These are phyloP conservation scores for Kluyveromyces lactis DNA, from an alignment of 805 yeast genomes.

Conservation along the genomic window DNA sequence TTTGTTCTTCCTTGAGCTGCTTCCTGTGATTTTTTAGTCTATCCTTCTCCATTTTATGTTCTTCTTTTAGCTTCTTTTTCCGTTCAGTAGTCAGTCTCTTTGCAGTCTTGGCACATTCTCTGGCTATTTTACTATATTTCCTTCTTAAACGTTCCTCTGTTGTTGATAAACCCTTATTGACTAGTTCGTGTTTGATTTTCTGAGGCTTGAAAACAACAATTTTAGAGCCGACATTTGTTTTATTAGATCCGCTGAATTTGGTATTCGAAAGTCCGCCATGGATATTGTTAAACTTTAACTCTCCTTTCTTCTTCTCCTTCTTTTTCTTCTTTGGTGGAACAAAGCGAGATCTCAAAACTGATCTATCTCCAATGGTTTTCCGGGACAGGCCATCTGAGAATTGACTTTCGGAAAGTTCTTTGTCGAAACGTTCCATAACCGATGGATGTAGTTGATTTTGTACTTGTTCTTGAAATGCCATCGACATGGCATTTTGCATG, in stretches of 20 bases:
- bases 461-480: slow-evolving; percentile 58
- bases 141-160: slow-evolving; percentile 14
- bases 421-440: slow-evolving; percentile 23
- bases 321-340: slow-evolving; percentile 7
- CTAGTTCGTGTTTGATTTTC: slow-evolving; percentile 1
- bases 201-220: slow-evolving; percentile 11
- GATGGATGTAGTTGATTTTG: slow-evolving; percentile 13
- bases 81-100: slow-evolving; percentile 15
- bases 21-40: slow-evolving; percentile 15
- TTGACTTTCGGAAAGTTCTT: slow-evolving; percentile 13
- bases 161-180: slow-evolving; percentile 5
- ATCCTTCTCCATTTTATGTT: slow-evolving; percentile 7
- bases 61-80: slow-evolving; percentile 9
- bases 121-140: slow-evolving; percentile 15
- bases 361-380: neutral
- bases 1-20: slow-evolving; percentile 14
- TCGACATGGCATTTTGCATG: slow-evolving; percentile 65
- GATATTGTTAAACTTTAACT: slow-evolving; percentile 6
- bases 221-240: slow-evolving; percentile 4
- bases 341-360: neutral
- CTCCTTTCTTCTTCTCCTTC: slow-evolving; percentile 15
- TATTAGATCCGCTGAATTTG: slow-evolving; percentile 1
- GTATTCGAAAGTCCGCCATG: slow-evolving; percentile 5
- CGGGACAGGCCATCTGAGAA: neutral
- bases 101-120: slow-evolving; percentile 23